phyloP scores from a whole-genome alignment of 2,329 filamentous ascomycete species.

The Clonostachys rosea region DNA sequence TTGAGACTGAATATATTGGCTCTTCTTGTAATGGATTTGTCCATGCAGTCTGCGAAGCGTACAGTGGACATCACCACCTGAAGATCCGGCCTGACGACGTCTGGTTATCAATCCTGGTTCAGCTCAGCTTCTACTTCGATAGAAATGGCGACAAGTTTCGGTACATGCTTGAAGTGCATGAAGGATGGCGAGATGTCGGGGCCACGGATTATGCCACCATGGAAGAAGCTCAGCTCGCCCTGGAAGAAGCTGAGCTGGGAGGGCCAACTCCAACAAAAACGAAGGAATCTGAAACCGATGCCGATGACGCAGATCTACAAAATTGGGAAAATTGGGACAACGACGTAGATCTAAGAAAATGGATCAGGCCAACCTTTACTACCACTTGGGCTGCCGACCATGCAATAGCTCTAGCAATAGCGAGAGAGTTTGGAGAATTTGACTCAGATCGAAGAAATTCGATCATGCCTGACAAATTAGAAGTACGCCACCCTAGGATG shows the following conservation, averaged over 20 bases:
- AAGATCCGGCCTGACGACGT: conserved; percentile 45
- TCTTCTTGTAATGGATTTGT: conserved; percentile 29
- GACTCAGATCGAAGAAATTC: too few species aligned
- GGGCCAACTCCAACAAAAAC: too few species aligned
- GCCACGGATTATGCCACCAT: conserved; percentile 2
- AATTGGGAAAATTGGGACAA: conserved; percentile 13
- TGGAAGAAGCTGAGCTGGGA: not conserved
- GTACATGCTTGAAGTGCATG: conserved; percentile 31
- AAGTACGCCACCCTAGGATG: too few species aligned
- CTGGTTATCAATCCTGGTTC: conserved; percentile 44
- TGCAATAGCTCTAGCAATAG: conserved; percentile 34
- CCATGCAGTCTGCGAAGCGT: conserved; percentile 26
- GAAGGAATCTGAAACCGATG: too few species aligned
- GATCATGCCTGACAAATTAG: too few species aligned
- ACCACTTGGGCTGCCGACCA: conserved; percentile 41
- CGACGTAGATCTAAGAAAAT: conserved; percentile 31
- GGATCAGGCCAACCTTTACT: conserved; percentile 46
- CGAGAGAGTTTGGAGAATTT: conserved; percentile 31
- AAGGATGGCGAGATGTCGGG: conserved; percentile 16
- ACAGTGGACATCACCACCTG: conserved; percentile 37
- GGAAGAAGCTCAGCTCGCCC: conserved; percentile 7
- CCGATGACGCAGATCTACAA: too few species aligned
- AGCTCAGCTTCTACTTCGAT: conserved; percentile 41
- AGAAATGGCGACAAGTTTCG: conserved; percentile 37
- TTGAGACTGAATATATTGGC: not conserved